Conservation (phyloP, 192 early-diverging fungal genomes). For the Obelidium mucronatum region DNA sequence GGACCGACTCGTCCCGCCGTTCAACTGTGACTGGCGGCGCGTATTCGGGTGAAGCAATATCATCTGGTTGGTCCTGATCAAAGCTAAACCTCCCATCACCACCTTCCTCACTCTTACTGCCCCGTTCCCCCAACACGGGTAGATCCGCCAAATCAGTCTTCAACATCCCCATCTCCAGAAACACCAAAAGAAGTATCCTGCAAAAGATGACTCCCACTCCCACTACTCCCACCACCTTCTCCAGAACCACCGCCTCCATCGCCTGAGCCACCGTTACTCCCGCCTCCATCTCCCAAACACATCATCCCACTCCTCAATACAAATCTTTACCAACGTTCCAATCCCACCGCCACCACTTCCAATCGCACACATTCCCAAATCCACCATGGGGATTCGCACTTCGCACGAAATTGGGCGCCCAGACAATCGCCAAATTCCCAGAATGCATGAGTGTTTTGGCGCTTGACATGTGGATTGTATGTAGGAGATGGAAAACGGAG, state of each 20-base stretch:
- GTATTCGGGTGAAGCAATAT: no score
- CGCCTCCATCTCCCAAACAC: no score
- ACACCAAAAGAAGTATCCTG: no score
- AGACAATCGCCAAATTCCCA: constrained; percentile 81
- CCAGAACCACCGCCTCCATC: neutral
- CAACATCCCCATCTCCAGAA: no score
- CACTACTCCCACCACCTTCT: neutral
- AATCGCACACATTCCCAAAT: constrained; percentile 54
- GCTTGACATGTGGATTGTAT: constrained; percentile 71
- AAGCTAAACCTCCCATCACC: neutral
- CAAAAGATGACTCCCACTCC: no score
- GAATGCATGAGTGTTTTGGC: constrained; percentile 84
- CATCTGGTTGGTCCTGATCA: no score
- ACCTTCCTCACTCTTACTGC: neutral
- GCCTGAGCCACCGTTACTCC: constrained; percentile 2
- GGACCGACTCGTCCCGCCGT: no score
- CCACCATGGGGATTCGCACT: constrained; percentile 52
- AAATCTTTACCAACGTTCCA: constrained; percentile 45
- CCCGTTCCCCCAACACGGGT: neutral
- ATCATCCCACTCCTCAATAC: constrained; percentile 44
- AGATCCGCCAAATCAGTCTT: no score
- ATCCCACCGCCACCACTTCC: constrained; percentile 45
- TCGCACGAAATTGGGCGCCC: constrained; percentile 84
- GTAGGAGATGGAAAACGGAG: constrained; percentile 76
- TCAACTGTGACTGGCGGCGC: no score